These are phyloP conservation scores for Hypoxylon sp. DNA, from an alignment of 2,329 filamentous ascomycete genomes.

Conservation along the genomic window DNA sequence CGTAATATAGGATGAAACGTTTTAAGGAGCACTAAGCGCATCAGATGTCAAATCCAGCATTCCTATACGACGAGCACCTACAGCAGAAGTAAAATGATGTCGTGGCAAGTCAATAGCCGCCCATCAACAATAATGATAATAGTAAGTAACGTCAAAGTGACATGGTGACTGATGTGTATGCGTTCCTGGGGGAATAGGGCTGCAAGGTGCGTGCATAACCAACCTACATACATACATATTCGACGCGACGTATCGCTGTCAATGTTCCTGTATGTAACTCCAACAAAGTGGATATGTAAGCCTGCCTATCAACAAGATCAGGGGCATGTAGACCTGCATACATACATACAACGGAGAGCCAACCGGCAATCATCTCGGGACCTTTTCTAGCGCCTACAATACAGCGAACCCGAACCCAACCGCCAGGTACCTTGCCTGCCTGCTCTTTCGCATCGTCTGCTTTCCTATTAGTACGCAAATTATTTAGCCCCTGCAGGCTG, in stretches of 20 bases:
- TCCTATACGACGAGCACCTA: conserved; percentile 30
- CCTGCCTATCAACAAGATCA: conserved; percentile 32
- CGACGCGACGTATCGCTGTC: conserved; percentile 27
- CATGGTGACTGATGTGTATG: conserved; percentile 28
- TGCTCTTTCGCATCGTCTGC: conserved; percentile 21
- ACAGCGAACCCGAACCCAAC: conserved; percentile 30
- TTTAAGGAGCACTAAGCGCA: conserved; percentile 39
- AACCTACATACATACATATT: conserved; percentile 25
- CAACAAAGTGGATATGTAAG: conserved; percentile 21
- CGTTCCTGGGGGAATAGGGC: conserved; percentile 41
- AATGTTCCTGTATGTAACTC: conserved; percentile 22
- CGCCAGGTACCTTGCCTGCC: conserved; percentile 28
- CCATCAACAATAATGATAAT: conserved; percentile 32
- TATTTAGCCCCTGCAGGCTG: conserved; percentile 32
- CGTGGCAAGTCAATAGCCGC: conserved; percentile 41
- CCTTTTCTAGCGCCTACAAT: conserved; percentile 42
- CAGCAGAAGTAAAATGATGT: conserved; percentile 27
- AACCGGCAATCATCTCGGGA: conserved; percentile 41
- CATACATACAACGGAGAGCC: conserved; percentile 21
- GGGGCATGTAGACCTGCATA: conserved; percentile 29
- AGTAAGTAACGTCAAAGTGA: conserved; percentile 37
- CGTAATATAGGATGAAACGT: conserved; percentile 46
- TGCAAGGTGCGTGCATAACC: conserved; percentile 39
- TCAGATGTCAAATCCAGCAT: conserved; percentile 40
- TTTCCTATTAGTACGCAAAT: conserved; percentile 26